Conservation (phyloP, 139 green algal species). For the Monoraphidium neglectum region DNA sequence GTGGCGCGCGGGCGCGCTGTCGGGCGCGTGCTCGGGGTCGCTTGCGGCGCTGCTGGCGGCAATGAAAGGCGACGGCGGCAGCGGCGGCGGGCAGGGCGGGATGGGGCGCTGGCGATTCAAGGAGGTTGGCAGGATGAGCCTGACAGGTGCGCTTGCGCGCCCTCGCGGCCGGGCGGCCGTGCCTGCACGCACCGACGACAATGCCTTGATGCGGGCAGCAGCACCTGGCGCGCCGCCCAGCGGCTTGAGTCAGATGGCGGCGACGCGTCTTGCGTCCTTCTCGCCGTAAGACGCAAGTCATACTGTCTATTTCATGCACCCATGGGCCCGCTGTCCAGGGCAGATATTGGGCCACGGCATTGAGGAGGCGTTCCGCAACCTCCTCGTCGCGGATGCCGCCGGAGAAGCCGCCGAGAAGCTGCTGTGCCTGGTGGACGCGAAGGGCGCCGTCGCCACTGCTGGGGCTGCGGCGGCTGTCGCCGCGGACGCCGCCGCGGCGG, state of each 20-base stretch:
- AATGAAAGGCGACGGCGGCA: slow-evolving; percentile 13
- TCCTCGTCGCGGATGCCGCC: neutral
- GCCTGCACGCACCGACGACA: neutral
- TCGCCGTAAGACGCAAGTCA: no score
- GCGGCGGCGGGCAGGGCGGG: neutral
- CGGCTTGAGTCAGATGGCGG: no score
- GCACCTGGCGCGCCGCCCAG: no score
- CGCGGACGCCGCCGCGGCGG: slow-evolving; percentile 8
- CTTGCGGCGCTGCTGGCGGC: slow-evolving; percentile 27
- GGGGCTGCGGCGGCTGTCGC: neutral
- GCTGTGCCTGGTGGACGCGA: slow-evolving; percentile 18
- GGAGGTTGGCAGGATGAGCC: neutral
- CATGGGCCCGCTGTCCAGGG: no score
- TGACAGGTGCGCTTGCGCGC: no score
- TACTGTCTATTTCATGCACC: no score
- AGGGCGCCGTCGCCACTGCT: slow-evolving; percentile 9
- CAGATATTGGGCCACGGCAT: slow-evolving; percentile 8
- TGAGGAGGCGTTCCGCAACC: neutral
- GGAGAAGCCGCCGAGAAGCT: slow-evolving; percentile 14
- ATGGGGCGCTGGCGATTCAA: slow-evolving; percentile 24
- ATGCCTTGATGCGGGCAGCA: no score
- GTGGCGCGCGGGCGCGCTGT: slow-evolving; percentile 41
- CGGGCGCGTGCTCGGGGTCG: slow-evolving; percentile 35
- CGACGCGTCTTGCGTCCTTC: no score
- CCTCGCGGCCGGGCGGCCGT: no score